Evolutionary conservation across 2,329 filamentous ascomycete genomes (phyloP), one percentile per base, ranked within the genome.

Genomic region (Geosmithia morbida): DNA sequence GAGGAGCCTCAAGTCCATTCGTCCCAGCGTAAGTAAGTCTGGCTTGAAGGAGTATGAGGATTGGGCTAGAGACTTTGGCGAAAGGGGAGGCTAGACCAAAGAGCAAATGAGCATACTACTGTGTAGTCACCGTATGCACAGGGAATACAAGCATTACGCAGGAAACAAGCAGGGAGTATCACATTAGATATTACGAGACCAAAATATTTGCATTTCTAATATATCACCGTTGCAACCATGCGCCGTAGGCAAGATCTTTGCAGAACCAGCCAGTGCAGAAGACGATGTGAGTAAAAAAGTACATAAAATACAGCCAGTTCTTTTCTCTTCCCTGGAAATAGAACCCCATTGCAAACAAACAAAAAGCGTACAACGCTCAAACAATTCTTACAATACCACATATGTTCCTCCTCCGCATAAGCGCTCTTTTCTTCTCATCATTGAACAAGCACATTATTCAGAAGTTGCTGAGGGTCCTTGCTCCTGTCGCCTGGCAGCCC

Each of bases 61-160:
- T 52, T 98, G 92, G 92, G 88, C 92, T 2, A 80, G 64, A 59
- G 84, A 94, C 61, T 98, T 92, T 71, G 92, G 92, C 43, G 92
- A 98, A 65, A 71, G 90, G 41, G 90, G 88, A 37, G 87, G 87
- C 18, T 94, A 66, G 33, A 11, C 33, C 11, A 13, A 37, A 13
- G 33, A 3, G 6, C 33, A 13, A 11, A 37, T 37, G 11, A 37
- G 3, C 33, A 37, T 37, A 11, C 3, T 37, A 16, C 14, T 11
- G 33, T 37, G 14, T 37, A 37, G 14, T 16, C 33, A 13, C 33
- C 33, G 13, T 11, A 37, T 16, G 33, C 33, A 37, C 11, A 37
- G 14, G 33, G 33, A 37, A 37, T 16, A 37, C 33, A 37, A 37
- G 14, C 33, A 37, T 37, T 16, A 13, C 13, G 33, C 14, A 16